A percentile compares a stretch with the other conserved stretches of the same genome.
These are phyloP conservation scores for Kodamaea fungicola DNA, from an alignment of 1,139 yeast species.

Conservation along the genomic window DNA sequence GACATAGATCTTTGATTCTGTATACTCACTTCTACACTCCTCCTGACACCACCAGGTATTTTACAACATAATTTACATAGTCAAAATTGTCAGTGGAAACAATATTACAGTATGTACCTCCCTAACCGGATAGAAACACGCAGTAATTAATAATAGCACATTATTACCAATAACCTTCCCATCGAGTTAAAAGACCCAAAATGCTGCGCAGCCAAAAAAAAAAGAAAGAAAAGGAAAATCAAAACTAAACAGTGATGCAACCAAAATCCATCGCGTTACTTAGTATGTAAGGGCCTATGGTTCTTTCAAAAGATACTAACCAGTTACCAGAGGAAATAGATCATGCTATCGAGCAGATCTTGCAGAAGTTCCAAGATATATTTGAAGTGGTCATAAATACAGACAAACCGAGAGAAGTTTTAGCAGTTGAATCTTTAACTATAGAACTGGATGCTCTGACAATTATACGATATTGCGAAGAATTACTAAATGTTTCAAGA, in stretches of 20 bases:
- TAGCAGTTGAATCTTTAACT: constrained; percentile 53
- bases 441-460: constrained; percentile 53
- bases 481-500: constrained; percentile 46
- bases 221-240: too few species aligned
- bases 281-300: constrained; percentile 26
- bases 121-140: too few species aligned
- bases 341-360: constrained; percentile 38
- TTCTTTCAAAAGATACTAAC: constrained; percentile 15
- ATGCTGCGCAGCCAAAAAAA: too few species aligned
- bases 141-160: too few species aligned
- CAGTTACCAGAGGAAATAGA: constrained; percentile 34
- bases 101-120: too few species aligned
- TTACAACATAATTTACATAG: too few species aligned
- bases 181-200: too few species aligned
- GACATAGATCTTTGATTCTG: too few species aligned
- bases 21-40: too few species aligned
- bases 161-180: too few species aligned
- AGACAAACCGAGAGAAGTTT: constrained; percentile 48
- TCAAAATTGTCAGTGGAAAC: too few species aligned
- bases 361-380: constrained; percentile 42
- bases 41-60: too few species aligned
- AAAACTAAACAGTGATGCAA: constrained; percentile 25
- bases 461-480: constrained; percentile 52
- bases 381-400: constrained; percentile 41
- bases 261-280: constrained; percentile 43